These are phyloP conservation scores for Chrysosporium queenslandicum DNA, from an alignment of 2,329 filamentous ascomycete species.

Conservation along the genomic window DNA sequence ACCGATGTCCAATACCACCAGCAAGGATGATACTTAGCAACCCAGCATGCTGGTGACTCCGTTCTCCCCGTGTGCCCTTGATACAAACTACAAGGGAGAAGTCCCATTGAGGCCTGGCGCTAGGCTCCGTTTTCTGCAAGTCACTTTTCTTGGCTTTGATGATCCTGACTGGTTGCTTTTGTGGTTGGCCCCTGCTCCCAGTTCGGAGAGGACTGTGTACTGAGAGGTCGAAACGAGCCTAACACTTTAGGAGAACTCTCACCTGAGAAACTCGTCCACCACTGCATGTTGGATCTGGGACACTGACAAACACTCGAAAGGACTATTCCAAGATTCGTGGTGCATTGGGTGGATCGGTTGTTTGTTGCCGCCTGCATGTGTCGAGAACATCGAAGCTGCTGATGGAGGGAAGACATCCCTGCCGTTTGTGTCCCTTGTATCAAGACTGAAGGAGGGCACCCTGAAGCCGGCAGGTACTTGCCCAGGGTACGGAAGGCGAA, in stretches of 20 bases:
- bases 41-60: neutral
- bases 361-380: no score
- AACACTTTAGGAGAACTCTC: no score
- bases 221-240: neutral
- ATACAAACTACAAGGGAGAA: neutral
- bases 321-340: no score
- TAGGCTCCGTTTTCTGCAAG: slow-evolving; percentile 1
- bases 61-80: neutral
- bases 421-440: no score
- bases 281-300: no score
- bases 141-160: slow-evolving; percentile 7
- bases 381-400: no score
- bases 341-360: no score
- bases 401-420: no score
- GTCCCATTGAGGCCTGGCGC: neutral
- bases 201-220: neutral
- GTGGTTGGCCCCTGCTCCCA: neutral
- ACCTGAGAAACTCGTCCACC: neutral
- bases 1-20: neutral
- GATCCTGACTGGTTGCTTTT: slow-evolving; percentile 6
- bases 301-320: no score
- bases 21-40: neutral
- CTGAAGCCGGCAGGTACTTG: neutral
- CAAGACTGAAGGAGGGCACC: neutral
- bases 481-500: no score